Evolutionary conservation across 1,284 basidiomycete genomes (phyloP).

Genomic region (Vanrija sp.): DNA sequence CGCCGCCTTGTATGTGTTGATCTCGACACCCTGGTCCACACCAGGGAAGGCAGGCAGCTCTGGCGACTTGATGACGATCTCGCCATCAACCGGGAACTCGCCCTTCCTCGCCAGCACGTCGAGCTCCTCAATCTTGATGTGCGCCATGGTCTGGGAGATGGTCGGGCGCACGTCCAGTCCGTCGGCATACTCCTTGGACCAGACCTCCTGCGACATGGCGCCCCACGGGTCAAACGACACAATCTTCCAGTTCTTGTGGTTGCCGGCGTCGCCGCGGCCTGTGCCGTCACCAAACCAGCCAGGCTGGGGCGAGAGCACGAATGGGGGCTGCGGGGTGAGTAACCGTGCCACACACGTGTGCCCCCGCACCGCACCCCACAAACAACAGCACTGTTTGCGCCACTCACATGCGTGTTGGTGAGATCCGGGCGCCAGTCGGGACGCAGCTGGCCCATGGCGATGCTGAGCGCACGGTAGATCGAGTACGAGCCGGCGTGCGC

Average conservation of each 20-base stretch:
- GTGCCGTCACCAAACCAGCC: conserved; percentile 66
- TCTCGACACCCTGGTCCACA: conserved; percentile 76
- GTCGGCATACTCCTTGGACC: conserved; percentile 62
- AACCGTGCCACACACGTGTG: too few relatives aligned
- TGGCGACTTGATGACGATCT: conserved; percentile 63
- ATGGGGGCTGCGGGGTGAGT: conserved; percentile 59
- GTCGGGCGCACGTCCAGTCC: conserved; percentile 80
- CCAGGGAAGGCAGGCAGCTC: conserved; percentile 46
- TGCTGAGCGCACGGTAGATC: conserved; percentile 86
- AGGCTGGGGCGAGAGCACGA: conserved; percentile 73
- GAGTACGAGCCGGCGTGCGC: conserved; percentile 92
- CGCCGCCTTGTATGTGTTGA: conserved; percentile 63
- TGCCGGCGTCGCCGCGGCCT: conserved; percentile 19
- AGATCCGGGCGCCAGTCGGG: conserved; percentile 84
- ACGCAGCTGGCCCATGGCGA: conserved; percentile 82
- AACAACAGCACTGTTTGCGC: too few relatives aligned
- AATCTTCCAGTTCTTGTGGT: conserved; percentile 59
- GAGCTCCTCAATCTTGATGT: conserved; percentile 62
- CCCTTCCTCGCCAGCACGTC: conserved; percentile 73
- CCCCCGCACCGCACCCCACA: neutral
- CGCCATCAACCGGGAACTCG: conserved; percentile 73
- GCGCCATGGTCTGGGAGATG: conserved; percentile 77
- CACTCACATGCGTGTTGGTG: conserved; percentile 64
- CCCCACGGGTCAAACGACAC: conserved; percentile 95
- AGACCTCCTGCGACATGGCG: conserved; percentile 78